Base-by-base conservation (phyloP, 441 rosid species). In the Euphorbia celastroides region DNA sequence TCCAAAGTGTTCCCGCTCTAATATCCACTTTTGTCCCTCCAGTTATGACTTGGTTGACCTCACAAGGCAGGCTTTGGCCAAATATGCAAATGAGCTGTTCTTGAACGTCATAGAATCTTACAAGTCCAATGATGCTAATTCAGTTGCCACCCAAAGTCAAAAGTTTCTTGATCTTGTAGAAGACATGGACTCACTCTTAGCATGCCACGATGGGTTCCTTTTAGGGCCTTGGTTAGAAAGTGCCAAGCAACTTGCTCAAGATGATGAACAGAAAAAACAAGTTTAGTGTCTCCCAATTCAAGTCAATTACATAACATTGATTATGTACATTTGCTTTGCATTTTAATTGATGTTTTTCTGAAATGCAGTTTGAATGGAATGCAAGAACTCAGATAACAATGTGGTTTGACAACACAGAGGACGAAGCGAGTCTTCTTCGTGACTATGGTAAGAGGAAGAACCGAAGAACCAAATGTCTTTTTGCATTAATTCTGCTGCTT, bases 331-430 rank as follows among this genome's bases (percentile, higher is more conserved):
- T 32, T 42, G 50, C 19, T 30, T 59, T 36, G 51, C 17, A 3
- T 34, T 52, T 48, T 26, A n/a, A 50, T 57, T 58, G n/a, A 30
- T 54, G 32, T 30, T 36, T n/a, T 50, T 73, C 19, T 19, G 23
- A 48, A 62, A 14, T 74, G 61, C 87, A 84, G 90, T 85, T 75
- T 60, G 89, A 88, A 75, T 88, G 93, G 93, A 88, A 88, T 71
- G 90, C 90, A 38, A 84, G 89, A 74, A 85, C 90, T 54, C 93
- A 84, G 67, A 80, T 88, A 82, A 85, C 93, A 23, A 88, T 88
- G 93, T 86, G 93, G 90, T 86, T 78, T 13, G 89, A 88, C 83
- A 88, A 81, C 82, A 81, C 84, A 5, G 79, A 73, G 58, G 89
- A 74, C 61, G 86, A 85, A 68, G 90, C 90, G 51, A 88, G 93